Evolutionary conservation across 495 filamentous ascomycete species (phyloP), one percentile per base, ranked within the genome.

Genomic region (Cetradonia linearis): DNA sequence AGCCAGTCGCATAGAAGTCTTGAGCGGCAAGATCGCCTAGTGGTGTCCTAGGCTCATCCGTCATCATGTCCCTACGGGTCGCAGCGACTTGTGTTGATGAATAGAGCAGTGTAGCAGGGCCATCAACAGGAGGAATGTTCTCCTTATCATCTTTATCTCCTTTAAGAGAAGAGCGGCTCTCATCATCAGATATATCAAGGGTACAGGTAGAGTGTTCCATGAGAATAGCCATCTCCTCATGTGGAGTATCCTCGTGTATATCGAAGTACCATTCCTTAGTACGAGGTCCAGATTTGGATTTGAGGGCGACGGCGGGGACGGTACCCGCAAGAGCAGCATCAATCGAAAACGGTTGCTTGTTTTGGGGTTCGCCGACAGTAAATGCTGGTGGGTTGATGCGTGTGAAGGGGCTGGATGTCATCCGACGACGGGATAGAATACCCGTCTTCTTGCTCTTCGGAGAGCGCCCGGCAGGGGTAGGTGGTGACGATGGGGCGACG

Each of bases 201-300:
- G 85, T 85, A 66, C 83, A 81, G 25, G 93, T 89, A 34, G 84
- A 87, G 73, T 96, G 92, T 68, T 95, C 86, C 77, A 97, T 87
- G 4, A 95, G 73, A 68, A 94, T 96, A 56, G 88, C 86, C 71
- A 89, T 86, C 66, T 91, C 83, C 65, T 98, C 88, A 65, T 94
- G 87, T 34, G 82, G 81, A 0, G 88, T 88, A 71, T 98, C 93
- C 69, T 96, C 91, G 67, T 98, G 84, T 71, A 98, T 97, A 46
- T 90, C 84, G 70, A 97, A 97, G 74, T 86, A 85, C 92, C 92
- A 96, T 25, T 55, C 60, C 31, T 63, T 66, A 23, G 42, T 46
- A 10, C 54, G 58, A 36, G 37, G 44, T 8, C 57, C 47, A 14
- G 78, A 59, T 30, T 65, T 55, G 44, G 57, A 36, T 60, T 73